Evolutionary conservation across 306 rosid genomes (phyloP), one percentile per base, ranked within the genome.

Genomic region (Quillaja saponaria): DNA sequence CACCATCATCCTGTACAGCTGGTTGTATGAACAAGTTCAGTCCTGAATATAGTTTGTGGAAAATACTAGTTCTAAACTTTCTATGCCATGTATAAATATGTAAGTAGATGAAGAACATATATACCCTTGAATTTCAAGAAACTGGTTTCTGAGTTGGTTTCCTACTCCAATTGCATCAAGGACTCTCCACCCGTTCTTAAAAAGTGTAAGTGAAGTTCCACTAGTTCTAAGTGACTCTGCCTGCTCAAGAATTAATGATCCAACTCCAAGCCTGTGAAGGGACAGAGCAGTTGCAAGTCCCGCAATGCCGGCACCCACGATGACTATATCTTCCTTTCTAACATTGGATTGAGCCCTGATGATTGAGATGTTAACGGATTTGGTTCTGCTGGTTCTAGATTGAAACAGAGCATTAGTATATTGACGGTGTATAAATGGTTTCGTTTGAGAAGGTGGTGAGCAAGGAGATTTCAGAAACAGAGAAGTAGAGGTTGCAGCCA

Each of bases 141-240:
- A 88, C 12, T 88, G 95, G 25, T 69, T 51, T 71, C 96, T 84
- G 74, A 88, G 97, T 49, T 84, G 52, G 65, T 77, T 57, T 6
- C 95, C 97, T 45, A 91, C 86, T 40, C 96, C 97, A 18, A 91
- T 81, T n/a, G 86, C 89, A 80, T 91, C 91, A 67, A 91, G 81
- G 2, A 80, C 95, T 9, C 82, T 77, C 97, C 97, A 91, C 6
- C 96, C 95, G 6, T 91, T 91, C 71, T 88, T 91, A 82, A 79
- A 85, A 58, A 91, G 97, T 45, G 96, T 88, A 31, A 91, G 86
- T 15, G 97, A 91, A 66, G 95, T 85, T 65, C 97, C 97, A 63
- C 86, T 76, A 0, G 84, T 84, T 3, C 90, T 74, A 28, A 84
- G 84, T 4, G 87, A 81, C 34, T 73, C 85, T 40, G 79, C 76